These are phyloP conservation scores for Stygiomarasmius scandens DNA, from an alignment of 1,284 basidiomycete genomes.

Conservation along the genomic window DNA sequence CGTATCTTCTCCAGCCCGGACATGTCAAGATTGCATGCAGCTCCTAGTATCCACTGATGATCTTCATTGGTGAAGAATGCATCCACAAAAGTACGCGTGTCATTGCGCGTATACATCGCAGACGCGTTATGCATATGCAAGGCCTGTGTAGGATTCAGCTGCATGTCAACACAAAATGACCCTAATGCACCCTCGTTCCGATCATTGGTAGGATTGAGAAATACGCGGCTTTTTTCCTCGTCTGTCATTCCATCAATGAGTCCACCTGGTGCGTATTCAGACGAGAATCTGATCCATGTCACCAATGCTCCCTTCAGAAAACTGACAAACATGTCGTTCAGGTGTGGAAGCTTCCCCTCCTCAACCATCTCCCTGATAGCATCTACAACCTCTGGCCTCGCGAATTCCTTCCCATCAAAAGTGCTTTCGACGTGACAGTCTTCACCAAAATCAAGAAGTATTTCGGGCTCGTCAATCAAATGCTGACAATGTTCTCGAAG, in stretches of 20 bases:
- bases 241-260: conserved; percentile 31
- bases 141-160: conserved; percentile 22
- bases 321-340: conserved; percentile 21
- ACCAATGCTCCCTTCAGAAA: conserved; percentile 30
- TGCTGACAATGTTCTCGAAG: conserved; percentile 23
- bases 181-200: conserved; percentile 36
- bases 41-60: conserved; percentile 16
- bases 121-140: conserved; percentile 26
- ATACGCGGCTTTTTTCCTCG: conserved; percentile 28
- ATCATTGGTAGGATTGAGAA: conserved; percentile 37
- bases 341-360: conserved; percentile 26
- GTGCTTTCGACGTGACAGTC: conserved; percentile 3
- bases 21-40: conserved; percentile 14
- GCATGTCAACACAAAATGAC: conserved; percentile 19
- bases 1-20: conserved; percentile 15
- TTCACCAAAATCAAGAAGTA: conserved; percentile 24
- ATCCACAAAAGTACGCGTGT: conserved; percentile 24
- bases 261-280: conserved; percentile 34
- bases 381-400: conserved; percentile 13
- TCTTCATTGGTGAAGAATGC: conserved; percentile 22
- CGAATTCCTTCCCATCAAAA: conserved; percentile 12
- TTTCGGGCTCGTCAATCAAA: conserved; percentile 30
- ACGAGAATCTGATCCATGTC: conserved; percentile 34
- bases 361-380: conserved; percentile 13
- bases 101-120: conserved; percentile 26